Evolutionary conservation across 2,329 filamentous ascomycete species (phyloP), one percentile per base, ranked within the genome.

Genomic region (Microcyclospora pomicola): DNA sequence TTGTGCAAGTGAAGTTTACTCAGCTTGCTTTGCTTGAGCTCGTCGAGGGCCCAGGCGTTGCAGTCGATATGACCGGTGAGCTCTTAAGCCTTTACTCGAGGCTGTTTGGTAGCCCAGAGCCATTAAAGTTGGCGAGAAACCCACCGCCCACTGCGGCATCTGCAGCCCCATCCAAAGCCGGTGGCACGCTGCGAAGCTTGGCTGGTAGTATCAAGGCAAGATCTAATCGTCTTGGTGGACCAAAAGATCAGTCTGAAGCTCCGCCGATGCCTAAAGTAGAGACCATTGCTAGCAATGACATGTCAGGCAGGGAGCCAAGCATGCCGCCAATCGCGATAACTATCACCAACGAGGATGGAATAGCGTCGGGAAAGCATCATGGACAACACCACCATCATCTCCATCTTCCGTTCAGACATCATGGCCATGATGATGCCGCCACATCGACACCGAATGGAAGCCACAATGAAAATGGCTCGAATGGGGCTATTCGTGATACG

Each of bases 1-100:
- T 98, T 31, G 63, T 98, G n/a, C 83, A 96, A 59, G 77, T 95
- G 43, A 93, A 93, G 59, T 93, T 96, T 75, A 95, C 88, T 9
- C 87, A 96, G 53, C 67, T 98, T 42, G 73, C 82, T 3, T 71
- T 98, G 14, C 61, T 91, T 3, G 88, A 96, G 59, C 65, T 91
- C 12, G 65, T 84, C 3, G 86, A 95, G 55, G 86, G 86, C 1
- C 77, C 86, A 0, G 79, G 84, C 41, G 75, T 80, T 40, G 88
- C 91, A 13, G 83, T 96, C 36, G 94, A 94, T 54, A 79, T 82
- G 42, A 87, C 82, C 54, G 77, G 84, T 46, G 86, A 95, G 59
- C 68, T 98, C 30, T 65, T 98, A 14, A 76, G 76, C 12, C 66
- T 96, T 1, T 98, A 91, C 54, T 73, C 77, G 2, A 72, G 82